Evolutionary conservation across 768 basidiomycete species (phyloP), one percentile per base, ranked within the genome.

Genomic region (Hericium rajendrae): DNA sequence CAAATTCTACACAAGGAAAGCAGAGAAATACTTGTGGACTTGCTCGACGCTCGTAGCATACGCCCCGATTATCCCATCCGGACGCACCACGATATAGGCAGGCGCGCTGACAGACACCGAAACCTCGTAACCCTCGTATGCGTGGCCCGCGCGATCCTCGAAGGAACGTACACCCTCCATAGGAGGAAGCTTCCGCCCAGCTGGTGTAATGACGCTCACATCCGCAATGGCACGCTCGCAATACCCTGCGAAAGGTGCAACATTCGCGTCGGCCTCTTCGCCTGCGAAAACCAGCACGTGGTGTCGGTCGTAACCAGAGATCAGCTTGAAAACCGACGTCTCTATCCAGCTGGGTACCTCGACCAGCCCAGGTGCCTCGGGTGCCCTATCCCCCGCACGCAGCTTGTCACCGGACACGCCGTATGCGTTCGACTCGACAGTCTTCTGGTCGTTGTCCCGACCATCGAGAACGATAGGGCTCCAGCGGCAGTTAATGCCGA

Each of bases 401-500:
- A 70, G 39, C 68, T 54, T 20, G 40, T 58, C 57, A 2, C 64
- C 60, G 8, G 60, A 54, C 15, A 56, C 56, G 8, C 63, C 54
- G 52, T 68, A 67, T 15, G 58, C 60, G 26, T 56, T 51, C 32
- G 37, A 65, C 59, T 59, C 59, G 40, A 70, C 57, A 41, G 41
- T 10, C 6, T 15, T 18, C 41, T 15, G 41, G 9, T 6, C 41
- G 18, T 18, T 12, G 41, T 38, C 62, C 26, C 60, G 57, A 8
- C 60, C 74, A 53, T 82, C 80, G 16, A 77, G 24, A 1, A 81
- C 69, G 22, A 80, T 71, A 0, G 75, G 60, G 62, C 80, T 81
- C 67, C 74, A 73, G 9, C 82, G 72, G 61, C 77, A 82, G 65
- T 82, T 82, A 48, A 82, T 70, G 8, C 78, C 79, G 38, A 81